Percentiles rank a stretch among this genome's conserved stretches.
Evolutionary conservation across 2,329 filamentous ascomycete genomes (phyloP).

Genomic region (Lithohypha guttulata): DNA sequence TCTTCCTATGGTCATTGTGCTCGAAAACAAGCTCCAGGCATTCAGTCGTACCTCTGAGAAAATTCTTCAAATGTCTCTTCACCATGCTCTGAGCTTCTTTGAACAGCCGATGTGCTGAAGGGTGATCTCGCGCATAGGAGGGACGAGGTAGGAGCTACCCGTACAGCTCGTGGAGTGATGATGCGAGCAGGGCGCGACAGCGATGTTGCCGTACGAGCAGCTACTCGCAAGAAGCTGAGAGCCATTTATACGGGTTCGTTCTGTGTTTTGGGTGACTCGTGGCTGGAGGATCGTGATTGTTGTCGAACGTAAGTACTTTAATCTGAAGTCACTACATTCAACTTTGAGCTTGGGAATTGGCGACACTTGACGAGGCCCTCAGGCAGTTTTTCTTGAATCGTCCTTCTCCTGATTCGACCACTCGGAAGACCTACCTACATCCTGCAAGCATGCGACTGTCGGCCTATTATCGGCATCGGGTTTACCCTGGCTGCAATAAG

Average conservation of each 20-base stretch:
- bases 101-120: slow-evolving; percentile 44
- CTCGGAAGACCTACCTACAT: slow-evolving; percentile 6
- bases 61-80: slow-evolving; percentile 99
- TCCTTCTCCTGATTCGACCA: neutral
- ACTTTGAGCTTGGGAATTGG: slow-evolving; percentile 3
- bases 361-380: too few species aligned
- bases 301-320: slow-evolving; percentile 1
- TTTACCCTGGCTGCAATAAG: too few species aligned
- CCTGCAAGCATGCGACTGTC: too few species aligned
- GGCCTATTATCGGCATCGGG: too few species aligned
- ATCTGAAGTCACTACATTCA: slow-evolving; percentile 8
- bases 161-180: slow-evolving; percentile 19
- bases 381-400: neutral
- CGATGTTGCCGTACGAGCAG: slow-evolving; percentile 15
- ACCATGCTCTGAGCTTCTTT: slow-evolving; percentile 52
- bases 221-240: slow-evolving; percentile 8
- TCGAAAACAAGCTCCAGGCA: too few species aligned
- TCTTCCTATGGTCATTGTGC: neutral
- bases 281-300: neutral
- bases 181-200: slow-evolving; percentile 19
- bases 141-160: slow-evolving; percentile 16
- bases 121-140: slow-evolving; percentile 13
- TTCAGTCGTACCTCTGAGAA: slow-evolving; percentile 67
- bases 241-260: slow-evolving; percentile 3
- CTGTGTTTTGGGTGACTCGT: too few species aligned